Conservation (phyloP, 176 grass and related monocot genomes). For the Musa schizocarpa region DNA sequence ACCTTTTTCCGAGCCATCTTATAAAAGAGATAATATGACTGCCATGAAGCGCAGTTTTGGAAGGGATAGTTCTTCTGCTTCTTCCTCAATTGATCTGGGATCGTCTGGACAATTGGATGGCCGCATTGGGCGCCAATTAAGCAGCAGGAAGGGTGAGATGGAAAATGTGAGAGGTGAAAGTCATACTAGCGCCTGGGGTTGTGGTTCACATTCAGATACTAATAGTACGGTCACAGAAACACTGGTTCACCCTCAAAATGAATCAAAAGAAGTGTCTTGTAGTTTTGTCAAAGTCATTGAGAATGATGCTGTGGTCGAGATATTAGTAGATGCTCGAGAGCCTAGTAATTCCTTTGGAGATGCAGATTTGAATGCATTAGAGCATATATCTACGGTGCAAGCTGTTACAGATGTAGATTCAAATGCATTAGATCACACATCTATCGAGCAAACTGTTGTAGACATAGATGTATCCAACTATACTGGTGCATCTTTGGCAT, state of each 20-base stretch:
- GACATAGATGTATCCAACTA: slow-evolving; percentile 26
- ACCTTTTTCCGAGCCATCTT: slow-evolving; percentile 30
- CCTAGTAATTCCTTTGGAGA: slow-evolving; percentile 31
- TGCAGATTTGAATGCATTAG: slow-evolving; percentile 24
- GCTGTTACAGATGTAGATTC: slow-evolving; percentile 25
- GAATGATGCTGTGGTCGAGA: slow-evolving; percentile 26
- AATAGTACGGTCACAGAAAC: slow-evolving; percentile 58
- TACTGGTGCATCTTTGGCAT: slow-evolving; percentile 11
- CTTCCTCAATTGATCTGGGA: slow-evolving; percentile 78
- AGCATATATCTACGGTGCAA: slow-evolving; percentile 23
- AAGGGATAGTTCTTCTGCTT: slow-evolving; percentile 58
- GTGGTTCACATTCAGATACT: slow-evolving; percentile 54
- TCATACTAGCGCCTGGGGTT: slow-evolving; percentile 25
- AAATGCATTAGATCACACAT: slow-evolving; percentile 27
- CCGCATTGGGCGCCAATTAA: slow-evolving; percentile 39
- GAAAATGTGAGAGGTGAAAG: slow-evolving; percentile 31
- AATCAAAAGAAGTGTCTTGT: slow-evolving; percentile 33
- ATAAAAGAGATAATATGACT: slow-evolving; percentile 52
- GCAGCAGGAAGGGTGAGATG: slow-evolving; percentile 37
- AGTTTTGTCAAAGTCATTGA: slow-evolving; percentile 29
- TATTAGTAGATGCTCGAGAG: slow-evolving; percentile 13
- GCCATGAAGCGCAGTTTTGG: slow-evolving; percentile 59
- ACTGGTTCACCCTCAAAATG: slow-evolving; percentile 36
- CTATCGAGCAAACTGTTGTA: slow-evolving; percentile 22
- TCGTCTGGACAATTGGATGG: slow-evolving; percentile 49